Percentiles rank a stretch among this genome's conserved stretches.
These are phyloP conservation scores for Setomelanomma holmii DNA, from an alignment of 2,329 filamentous ascomycete species.

Conservation along the genomic window DNA sequence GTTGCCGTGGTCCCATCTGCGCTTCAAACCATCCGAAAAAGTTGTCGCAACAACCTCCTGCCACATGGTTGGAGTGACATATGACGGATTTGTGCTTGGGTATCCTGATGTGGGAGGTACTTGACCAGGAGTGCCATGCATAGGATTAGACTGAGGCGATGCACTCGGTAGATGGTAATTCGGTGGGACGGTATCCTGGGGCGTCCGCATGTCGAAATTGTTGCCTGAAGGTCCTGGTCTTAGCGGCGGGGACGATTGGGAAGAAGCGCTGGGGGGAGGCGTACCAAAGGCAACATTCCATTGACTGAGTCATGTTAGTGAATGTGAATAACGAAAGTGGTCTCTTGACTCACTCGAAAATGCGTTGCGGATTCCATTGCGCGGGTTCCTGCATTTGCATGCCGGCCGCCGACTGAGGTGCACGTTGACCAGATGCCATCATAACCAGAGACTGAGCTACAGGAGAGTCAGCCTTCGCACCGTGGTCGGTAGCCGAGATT, in stretches of 20 bases:
- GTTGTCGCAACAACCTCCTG: slow-evolving; percentile 57
- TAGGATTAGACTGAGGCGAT: slow-evolving; percentile 42
- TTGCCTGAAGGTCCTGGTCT: slow-evolving; percentile 51
- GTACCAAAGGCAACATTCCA: slow-evolving; percentile 96
- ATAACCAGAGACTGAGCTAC: slow-evolving; percentile 74
- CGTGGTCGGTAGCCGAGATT: slow-evolving; percentile 74
- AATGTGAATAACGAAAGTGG: background rate
- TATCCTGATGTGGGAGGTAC: slow-evolving; percentile 46
- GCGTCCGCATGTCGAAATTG: slow-evolving; percentile 46
- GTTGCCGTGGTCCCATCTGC: slow-evolving; percentile 53
- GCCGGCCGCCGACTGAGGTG: slow-evolving; percentile 56
- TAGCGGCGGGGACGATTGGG: slow-evolving; percentile 54
- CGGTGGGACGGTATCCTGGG: slow-evolving; percentile 42
- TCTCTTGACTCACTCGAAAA: slow-evolving; percentile 78
- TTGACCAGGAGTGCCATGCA: slow-evolving; percentile 39
- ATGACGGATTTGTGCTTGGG: slow-evolving; percentile 38
- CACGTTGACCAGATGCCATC: slow-evolving; percentile 67
- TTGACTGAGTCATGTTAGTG: slow-evolving; percentile 65
- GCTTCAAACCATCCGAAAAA: slow-evolving; percentile 52
- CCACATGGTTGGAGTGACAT: slow-evolving; percentile 60
- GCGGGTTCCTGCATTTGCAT: slow-evolving; percentile 69
- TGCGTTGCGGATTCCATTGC: slow-evolving; percentile 83
- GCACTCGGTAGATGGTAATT: slow-evolving; percentile 44
- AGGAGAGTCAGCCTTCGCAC: slow-evolving; percentile 79
- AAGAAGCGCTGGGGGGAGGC: slow-evolving; percentile 51